These are phyloP conservation scores for Diplodia corticola DNA, from an alignment of 2,329 filamentous ascomycete genomes.

Conservation along the genomic window DNA sequence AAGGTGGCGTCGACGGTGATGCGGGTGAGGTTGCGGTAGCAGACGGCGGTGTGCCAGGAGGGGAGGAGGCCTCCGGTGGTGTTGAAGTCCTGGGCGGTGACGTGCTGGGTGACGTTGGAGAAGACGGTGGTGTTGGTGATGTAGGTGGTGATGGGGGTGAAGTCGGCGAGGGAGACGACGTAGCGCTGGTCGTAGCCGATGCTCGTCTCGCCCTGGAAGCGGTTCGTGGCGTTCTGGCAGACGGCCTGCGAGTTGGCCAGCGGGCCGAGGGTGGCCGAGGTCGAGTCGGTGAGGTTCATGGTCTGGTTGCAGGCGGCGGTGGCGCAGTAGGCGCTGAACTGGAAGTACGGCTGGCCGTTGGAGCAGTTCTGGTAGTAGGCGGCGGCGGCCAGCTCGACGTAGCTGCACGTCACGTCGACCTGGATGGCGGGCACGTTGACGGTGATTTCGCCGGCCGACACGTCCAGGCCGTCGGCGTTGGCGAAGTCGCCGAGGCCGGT, in stretches of 20 bases:
- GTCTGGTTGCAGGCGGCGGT: conserved; percentile 6
- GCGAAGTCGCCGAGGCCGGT: neutral
- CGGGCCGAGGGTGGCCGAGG: neutral
- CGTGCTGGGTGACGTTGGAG: neutral
- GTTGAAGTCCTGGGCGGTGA: conserved; percentile 7
- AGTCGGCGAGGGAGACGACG: neutral
- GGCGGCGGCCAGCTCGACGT: neutral
- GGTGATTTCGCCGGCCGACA: conserved; percentile 5
- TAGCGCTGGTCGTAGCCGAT: conserved; percentile 2
- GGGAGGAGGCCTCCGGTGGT: neutral
- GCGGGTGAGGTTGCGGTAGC: conserved; percentile 13
- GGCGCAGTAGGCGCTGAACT: neutral
- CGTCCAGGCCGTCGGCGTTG: neutral
- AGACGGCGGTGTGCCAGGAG: neutral
- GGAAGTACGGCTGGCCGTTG: neutral
- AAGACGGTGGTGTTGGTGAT: neutral
- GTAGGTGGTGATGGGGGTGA: neutral
- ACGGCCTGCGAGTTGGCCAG: neutral
- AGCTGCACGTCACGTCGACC: conserved; percentile 1
- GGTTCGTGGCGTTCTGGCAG: neutral
- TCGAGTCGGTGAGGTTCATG: neutral
- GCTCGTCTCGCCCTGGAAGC: neutral
- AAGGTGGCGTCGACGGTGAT: conserved; percentile 12
- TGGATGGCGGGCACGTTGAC: conserved; percentile 8
- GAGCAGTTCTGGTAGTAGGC: neutral